Evolutionary conservation across 805 yeast species (phyloP), one percentile per base, ranked within the genome.

Genomic region (Starmerella kuoi): DNA sequence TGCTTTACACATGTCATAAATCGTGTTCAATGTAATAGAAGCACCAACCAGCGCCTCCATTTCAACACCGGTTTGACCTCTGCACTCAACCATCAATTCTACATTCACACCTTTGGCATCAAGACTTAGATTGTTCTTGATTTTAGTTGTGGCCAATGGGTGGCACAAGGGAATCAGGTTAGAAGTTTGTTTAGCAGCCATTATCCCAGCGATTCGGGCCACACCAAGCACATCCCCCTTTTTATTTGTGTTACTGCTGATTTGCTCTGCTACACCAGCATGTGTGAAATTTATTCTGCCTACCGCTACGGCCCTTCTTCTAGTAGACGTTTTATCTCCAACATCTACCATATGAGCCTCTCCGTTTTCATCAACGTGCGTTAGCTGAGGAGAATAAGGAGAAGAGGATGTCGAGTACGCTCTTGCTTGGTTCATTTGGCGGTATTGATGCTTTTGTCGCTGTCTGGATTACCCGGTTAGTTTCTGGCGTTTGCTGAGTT

Each of bases 1-100:
- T 2, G 76, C 74, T 50, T 72, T 72, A 51, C 76, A 71, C 76
- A 72, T 72, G 52, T 72, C 77, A 45, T 72, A 72, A n/a, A 72
- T 57, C 12, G 76, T 71, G 24, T 68, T 55, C 31, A 72, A 52
- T 0, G 70, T 60, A 8, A 65, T 59, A 18, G 62, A 61, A 6
- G 63, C 68, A 0, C 77, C 76, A 1, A 65, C 60, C 18, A 72
- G 45, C 0, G 76, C 76, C 52, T 72, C 77, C 76, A 72, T 72
- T 50, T 72, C 77, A 4, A 72, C 76, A 1, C 77, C 77, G 0
- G 77, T 72, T 38, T 67, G 64, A 3, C 74, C 75, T 5, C 59
- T 59, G 47, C 75, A 70, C 35, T 64, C 62, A 2, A 69, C 76
- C 0, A 57, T 55, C 43, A 71, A 62, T 11, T 44, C 49, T 4